Conservation (phyloP, 495 filamentous ascomycete species). For the Daldinia bambusicola region DNA sequence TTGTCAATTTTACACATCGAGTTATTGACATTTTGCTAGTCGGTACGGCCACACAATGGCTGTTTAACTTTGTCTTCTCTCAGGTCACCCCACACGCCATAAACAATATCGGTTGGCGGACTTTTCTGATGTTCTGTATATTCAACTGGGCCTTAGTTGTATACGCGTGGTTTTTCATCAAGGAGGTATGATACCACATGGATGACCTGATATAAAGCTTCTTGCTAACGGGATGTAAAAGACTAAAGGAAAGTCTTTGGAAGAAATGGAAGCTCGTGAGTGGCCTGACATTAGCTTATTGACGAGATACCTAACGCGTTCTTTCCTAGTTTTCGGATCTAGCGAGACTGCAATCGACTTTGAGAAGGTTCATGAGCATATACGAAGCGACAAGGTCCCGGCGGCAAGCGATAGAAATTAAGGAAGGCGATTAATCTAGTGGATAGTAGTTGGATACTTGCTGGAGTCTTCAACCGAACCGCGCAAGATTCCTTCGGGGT, state of each 20-base stretch:
- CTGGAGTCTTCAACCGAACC: neutral
- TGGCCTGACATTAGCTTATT: neutral
- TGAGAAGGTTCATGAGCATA: slow-evolving; percentile 18
- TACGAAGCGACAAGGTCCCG: neutral
- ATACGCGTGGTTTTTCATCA: slow-evolving; percentile 59
- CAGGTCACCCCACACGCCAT: slow-evolving; percentile 64
- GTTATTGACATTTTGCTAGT: slow-evolving; percentile 31
- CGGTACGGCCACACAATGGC: slow-evolving; percentile 63
- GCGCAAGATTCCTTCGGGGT: neutral
- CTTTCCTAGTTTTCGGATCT: slow-evolving; percentile 36
- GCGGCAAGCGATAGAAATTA: slow-evolving; percentile 11
- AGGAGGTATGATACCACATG: slow-evolving; percentile 50
- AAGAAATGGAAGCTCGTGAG: slow-evolving; percentile 45
- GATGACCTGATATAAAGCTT: neutral
- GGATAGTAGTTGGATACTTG: neutral
- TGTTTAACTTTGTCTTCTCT: slow-evolving; percentile 66
- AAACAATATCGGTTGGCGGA: slow-evolving; percentile 61
- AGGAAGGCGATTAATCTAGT: neutral
- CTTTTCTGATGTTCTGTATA: slow-evolving; percentile 67
- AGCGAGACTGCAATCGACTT: slow-evolving; percentile 31
- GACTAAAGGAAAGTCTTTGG: slow-evolving; percentile 43
- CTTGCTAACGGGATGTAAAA: slow-evolving; percentile 17
- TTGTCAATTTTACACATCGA: neutral
- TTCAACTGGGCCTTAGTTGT: slow-evolving; percentile 58
- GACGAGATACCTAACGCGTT: slow-evolving; percentile 10